Evolutionary conservation across 371 early-diverging fungal species (phyloP).

Genomic region (Mucor circinelloides): DNA sequence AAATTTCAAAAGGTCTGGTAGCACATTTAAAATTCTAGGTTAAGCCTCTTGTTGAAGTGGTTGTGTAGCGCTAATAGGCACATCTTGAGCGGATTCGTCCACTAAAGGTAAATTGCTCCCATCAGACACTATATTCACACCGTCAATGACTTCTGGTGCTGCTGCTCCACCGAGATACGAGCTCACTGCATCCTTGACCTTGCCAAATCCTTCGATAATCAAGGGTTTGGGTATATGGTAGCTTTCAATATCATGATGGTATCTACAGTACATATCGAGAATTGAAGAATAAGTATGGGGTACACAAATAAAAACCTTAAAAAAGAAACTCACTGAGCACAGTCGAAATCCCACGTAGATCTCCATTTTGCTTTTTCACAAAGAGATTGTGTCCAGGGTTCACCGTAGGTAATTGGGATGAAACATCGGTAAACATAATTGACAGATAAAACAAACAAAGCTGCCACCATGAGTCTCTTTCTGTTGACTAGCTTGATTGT

Average conservation of each 20-base stretch:
- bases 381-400: slow-evolving; percentile 70
- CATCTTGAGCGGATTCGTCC: not conserved
- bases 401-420: slow-evolving; percentile 86
- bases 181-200: slow-evolving; percentile 39
- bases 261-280: slow-evolving; percentile 21
- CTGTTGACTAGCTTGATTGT: slow-evolving; percentile 60
- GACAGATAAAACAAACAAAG: slow-evolving; percentile 51
- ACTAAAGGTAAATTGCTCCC: not conserved
- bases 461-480: slow-evolving; percentile 53
- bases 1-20: not conserved
- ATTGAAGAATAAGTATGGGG: not conserved
- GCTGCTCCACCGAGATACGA: slow-evolving; percentile 31
- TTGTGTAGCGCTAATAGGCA: not conserved
- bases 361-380: slow-evolving; percentile 80
- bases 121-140: slow-evolving; percentile 45
- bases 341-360: slow-evolving; percentile 74
- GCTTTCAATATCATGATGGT: slow-evolving; percentile 34
- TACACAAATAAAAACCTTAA: not conserved
- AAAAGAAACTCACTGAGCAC: slow-evolving; percentile 35
- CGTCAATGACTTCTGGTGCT: slow-evolving; percentile 38
- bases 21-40: not conserved
- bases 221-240: slow-evolving; percentile 23
- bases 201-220: slow-evolving; percentile 23
- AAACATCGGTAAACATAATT: slow-evolving; percentile 66
- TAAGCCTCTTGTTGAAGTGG: not conserved